Percentiles rank a stretch among this genome's conserved stretches.
phyloP scores from a whole-genome alignment of 176 grass and related monocot genomes.

The Alopecurus myosuroides region DNA sequence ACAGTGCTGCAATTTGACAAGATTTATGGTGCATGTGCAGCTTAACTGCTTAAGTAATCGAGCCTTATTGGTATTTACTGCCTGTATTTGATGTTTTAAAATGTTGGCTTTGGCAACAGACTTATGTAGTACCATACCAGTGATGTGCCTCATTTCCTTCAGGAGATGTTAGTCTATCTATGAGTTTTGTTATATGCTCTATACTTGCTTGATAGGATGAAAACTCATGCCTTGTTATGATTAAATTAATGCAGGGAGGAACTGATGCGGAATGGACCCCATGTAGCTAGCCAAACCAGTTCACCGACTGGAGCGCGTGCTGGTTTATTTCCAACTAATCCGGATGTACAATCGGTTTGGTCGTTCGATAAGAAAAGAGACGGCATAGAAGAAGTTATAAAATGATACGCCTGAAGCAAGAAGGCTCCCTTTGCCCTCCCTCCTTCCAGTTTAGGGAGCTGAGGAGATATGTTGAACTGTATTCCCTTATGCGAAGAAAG shows the following conservation, averaged over 20 bases:
- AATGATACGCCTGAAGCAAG: conserved; percentile 22
- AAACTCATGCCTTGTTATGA: conserved; percentile 2
- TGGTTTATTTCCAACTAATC: conserved; percentile 37
- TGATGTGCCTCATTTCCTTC: not conserved
- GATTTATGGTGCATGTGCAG: not conserved
- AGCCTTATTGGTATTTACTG: not conserved
- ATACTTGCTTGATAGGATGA: not conserved
- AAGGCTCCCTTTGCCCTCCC: conserved; percentile 27
- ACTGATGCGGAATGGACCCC: conserved; percentile 31
- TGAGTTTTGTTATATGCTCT: not conserved
- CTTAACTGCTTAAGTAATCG: not conserved
- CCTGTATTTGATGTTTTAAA: not conserved
- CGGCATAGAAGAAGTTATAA: conserved; percentile 40
- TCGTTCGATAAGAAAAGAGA: conserved; percentile 64
- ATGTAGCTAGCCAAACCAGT: conserved; percentile 30
- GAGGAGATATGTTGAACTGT: conserved; percentile 30
- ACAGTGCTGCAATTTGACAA: not conserved
- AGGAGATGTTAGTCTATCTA: not conserved
- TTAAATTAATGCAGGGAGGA: conserved; percentile 38
- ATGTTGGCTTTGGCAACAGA: not conserved
- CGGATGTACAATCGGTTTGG: conserved; percentile 71
- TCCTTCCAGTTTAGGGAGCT: conserved; percentile 10
- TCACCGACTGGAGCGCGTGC: conserved; percentile 24
- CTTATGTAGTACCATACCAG: not conserved
- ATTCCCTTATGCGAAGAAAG: conserved; percentile 33